A percentile compares a stretch with the other conserved stretches of the same genome.
These are phyloP conservation scores for Clathrus columnatus DNA, from an alignment of 768 basidiomycete species.

Conservation along the genomic window DNA sequence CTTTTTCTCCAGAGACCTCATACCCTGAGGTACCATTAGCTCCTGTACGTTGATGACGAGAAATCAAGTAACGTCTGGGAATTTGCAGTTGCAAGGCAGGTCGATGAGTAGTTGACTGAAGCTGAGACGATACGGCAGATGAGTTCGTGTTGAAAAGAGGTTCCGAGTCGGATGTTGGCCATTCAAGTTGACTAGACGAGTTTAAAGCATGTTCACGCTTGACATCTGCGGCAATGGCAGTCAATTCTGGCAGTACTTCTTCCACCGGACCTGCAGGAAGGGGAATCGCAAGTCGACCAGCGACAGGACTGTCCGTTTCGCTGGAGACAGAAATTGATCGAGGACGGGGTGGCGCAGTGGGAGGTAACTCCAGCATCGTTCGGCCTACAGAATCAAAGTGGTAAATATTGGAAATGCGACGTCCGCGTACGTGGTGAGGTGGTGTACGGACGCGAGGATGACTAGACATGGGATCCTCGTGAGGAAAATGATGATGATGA, in stretches of 20 bases:
- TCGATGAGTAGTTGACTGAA: not conserved
- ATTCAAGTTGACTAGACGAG: too few species aligned
- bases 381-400: conserved; percentile 4
- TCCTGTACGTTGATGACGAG: not conserved
- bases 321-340: conserved; percentile 2
- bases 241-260: not conserved
- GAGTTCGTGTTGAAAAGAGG: not conserved
- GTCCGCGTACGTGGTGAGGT: conserved; percentile 6
- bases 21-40: not conserved
- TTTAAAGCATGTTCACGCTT: not conserved
- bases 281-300: not conserved
- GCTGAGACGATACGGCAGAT: not conserved
- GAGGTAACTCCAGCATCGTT: not conserved
- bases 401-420: conserved; percentile 10
- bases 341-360: not conserved
- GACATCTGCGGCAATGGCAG: not conserved
- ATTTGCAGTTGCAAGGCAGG: not conserved
- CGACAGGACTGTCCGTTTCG: not conserved
- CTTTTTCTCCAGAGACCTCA: not conserved
- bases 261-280: not conserved
- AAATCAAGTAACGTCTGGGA: not conserved
- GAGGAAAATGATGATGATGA: too few species aligned
- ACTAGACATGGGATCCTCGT: not conserved
- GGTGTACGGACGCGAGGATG: not conserved
- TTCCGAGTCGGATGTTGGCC: not conserved